A percentile compares a stretch with the other conserved stretches of the same genome.
These are phyloP conservation scores for Parietaria judaica DNA, from an alignment of 306 rosid genomes.

Conservation along the genomic window DNA sequence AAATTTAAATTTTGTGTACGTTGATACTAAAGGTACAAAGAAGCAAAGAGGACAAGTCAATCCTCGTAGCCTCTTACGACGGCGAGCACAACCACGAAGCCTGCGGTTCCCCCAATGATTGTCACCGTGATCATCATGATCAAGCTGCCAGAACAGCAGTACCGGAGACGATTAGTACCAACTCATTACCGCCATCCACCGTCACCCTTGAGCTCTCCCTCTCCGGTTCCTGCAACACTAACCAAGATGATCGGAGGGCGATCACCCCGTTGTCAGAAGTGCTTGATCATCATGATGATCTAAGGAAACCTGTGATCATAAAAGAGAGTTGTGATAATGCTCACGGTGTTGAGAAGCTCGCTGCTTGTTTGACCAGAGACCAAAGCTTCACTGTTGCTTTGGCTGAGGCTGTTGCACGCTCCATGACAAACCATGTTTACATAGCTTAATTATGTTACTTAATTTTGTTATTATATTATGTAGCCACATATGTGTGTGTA, in stretches of 20 bases:
- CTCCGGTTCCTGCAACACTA: slow-evolving; percentile 1
- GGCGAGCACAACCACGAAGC: slow-evolving; percentile 63
- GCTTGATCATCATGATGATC: not conserved
- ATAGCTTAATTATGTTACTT: not conserved
- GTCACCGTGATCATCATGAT: not conserved
- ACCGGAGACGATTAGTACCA: not conserved
- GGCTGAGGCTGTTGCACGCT: slow-evolving; percentile 58
- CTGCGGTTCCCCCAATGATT: not conserved
- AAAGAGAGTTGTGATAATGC: not conserved
- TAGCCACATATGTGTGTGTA: too few relatives aligned
- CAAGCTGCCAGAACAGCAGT: not conserved
- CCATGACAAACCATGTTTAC: slow-evolving; percentile 22
- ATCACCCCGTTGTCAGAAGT: not conserved
- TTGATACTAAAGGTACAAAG: slow-evolving; percentile 49
- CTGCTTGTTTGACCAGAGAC: slow-evolving; percentile 43
- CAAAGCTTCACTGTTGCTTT: slow-evolving; percentile 37
- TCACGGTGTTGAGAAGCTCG: slow-evolving; percentile 30
- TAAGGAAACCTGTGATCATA: not conserved
- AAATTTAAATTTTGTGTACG: too few relatives aligned
- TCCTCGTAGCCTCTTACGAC: slow-evolving; percentile 57
- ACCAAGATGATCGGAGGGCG: slow-evolving; percentile 11
- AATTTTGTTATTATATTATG: not conserved
- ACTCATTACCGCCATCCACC: slow-evolving; percentile 7
- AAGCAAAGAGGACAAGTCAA: slow-evolving; percentile 39
- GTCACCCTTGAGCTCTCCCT: slow-evolving; percentile 28